phyloP scores from a whole-genome alignment of 768 basidiomycete species.

The Mycena latifolia region DNA sequence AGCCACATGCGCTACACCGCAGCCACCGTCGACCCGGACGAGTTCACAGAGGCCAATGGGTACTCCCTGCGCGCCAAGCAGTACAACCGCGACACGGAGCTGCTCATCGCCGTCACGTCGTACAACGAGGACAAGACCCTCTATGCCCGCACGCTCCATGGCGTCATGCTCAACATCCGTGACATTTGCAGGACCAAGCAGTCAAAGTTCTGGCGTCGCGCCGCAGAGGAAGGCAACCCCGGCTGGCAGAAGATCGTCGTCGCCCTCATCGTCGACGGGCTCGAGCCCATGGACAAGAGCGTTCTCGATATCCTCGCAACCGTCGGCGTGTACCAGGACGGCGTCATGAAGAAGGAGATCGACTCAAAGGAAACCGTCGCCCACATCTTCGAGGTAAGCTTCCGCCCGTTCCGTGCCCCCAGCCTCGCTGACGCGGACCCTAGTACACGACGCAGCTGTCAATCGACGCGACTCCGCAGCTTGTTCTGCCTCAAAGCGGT shows the following conservation, averaged over 20 bases:
- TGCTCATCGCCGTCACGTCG: conserved; percentile 94
- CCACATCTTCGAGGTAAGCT: conserved; percentile 91
- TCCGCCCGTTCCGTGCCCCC: background rate
- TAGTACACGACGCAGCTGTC: conserved; percentile 98
- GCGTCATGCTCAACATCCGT: conserved; percentile 96
- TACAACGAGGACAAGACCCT: conserved; percentile 95
- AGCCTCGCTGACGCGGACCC: background rate
- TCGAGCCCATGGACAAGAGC: conserved; percentile 96
- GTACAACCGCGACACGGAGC: conserved; percentile 91
- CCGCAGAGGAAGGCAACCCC: conserved; percentile 86
- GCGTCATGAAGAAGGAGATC: conserved; percentile 93
- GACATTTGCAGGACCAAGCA: conserved; percentile 97
- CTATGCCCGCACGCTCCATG: conserved; percentile 79
- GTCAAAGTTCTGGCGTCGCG: conserved; percentile 90
- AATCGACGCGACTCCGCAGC: conserved; percentile 89
- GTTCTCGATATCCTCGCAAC: conserved; percentile 91
- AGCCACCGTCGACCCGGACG: conserved; percentile 62
- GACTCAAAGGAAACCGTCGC: conserved; percentile 92
- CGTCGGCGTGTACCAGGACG: conserved; percentile 94
- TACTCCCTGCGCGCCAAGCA: conserved; percentile 88
- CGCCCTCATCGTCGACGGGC: conserved; percentile 91
- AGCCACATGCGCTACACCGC: conserved; percentile 96
- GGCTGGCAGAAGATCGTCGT: conserved; percentile 94
- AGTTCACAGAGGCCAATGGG: conserved; percentile 71
- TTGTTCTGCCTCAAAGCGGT: conserved; percentile 90